Percentiles rank a stretch among this genome's conserved stretches.
Conservation (phyloP, 2,329 filamentous ascomycete genomes). For the Penicillium sp. region DNA sequence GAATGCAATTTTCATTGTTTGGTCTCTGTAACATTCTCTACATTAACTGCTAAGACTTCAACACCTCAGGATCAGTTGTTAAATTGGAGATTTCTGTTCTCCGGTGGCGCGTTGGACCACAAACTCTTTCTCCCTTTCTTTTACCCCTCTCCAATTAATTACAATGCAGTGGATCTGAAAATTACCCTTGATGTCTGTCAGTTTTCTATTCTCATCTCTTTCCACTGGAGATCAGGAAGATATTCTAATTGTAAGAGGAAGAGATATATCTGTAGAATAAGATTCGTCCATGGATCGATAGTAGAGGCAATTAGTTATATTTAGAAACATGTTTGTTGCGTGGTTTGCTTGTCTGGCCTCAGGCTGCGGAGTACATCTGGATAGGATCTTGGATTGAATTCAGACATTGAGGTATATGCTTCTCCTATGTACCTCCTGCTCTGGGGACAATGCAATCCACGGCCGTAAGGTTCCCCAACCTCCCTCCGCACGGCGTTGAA, state of each 20-base stretch:
- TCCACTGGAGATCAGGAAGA: not conserved
- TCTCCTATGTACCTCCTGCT: too few species aligned
- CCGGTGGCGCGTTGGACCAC: constrained; percentile 2
- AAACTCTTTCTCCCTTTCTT: not conserved
- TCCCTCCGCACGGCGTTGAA: not conserved
- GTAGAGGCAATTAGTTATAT: not conserved
- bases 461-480: too few species aligned
- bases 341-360: not conserved
- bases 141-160: constrained; percentile 9
- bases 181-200: not conserved
- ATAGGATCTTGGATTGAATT: too few species aligned
- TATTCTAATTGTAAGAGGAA: not conserved
- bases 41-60: not conserved
- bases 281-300: not conserved
- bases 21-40: not conserved
- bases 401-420: not conserved
- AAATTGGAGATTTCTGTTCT: not conserved
- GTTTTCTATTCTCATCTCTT: not conserved
- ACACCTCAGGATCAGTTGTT: too few species aligned
- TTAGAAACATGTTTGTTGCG: not conserved
- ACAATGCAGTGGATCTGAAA: not conserved
- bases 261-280: not conserved
- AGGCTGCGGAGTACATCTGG: too few species aligned
- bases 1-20: not conserved
- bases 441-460: too few species aligned